Conservation (phyloP, 2,329 filamentous ascomycete genomes). For the Apiospora hydei region DNA sequence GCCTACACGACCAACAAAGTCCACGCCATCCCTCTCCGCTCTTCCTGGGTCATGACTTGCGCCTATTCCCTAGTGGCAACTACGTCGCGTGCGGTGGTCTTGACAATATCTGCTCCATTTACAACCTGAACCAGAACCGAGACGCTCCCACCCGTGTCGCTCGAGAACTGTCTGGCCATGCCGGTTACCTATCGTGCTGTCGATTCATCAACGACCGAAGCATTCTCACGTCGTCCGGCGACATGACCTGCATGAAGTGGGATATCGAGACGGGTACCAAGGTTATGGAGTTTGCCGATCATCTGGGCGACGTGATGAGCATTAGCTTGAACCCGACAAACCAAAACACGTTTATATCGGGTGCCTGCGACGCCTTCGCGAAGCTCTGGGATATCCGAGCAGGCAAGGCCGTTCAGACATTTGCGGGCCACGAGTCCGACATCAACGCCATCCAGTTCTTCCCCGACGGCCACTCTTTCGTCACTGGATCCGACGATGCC, state of each 20-base stretch:
- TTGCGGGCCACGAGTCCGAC: conserved; percentile 97
- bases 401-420: conserved; percentile 97
- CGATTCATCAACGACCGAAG: conserved; percentile 98
- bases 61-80: conserved; percentile 98
- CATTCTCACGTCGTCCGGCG: conserved; percentile 96
- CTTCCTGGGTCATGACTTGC: conserved; percentile 99
- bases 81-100: conserved; percentile 98
- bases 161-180: conserved; percentile 94
- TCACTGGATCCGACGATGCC: conserved; percentile 96
- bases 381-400: conserved; percentile 99
- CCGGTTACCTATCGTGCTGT: conserved; percentile 97
- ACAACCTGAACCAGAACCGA: conserved; percentile 92
- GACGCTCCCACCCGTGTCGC: conserved; percentile 98
- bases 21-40: conserved; percentile 94
- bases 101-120: conserved; percentile 99
- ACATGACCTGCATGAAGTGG: conserved; percentile 99
- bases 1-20: conserved; percentile 99
- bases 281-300: conserved; percentile 97
- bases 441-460: conserved; percentile 99
- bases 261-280: conserved; percentile 98
- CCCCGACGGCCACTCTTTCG: conserved; percentile 97
- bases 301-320: conserved; percentile 99
- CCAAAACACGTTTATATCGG: conserved; percentile 99
- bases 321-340: conserved; percentile 99
- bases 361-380: conserved; percentile 96